These are phyloP conservation scores for Pseudomonodictys pantanalensis DNA, from an alignment of 495 filamentous ascomycete species.

Conservation along the genomic window DNA sequence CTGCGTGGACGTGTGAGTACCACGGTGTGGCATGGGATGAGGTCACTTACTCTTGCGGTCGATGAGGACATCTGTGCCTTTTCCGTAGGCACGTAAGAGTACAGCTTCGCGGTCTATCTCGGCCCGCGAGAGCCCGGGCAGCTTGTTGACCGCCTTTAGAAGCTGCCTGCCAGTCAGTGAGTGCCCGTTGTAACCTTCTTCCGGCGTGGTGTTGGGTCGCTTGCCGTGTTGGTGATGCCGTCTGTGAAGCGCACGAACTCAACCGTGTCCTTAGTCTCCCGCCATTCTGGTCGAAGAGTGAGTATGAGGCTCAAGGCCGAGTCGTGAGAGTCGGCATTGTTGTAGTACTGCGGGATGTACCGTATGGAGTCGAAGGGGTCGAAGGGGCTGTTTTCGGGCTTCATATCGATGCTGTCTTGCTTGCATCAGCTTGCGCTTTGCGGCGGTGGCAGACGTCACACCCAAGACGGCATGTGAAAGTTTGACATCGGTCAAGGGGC, in stretches of 20 bases:
- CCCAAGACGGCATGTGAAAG: too few species aligned
- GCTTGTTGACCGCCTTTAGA: slow-evolving; percentile 80
- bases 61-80: slow-evolving; percentile 91
- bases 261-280: slow-evolving; percentile 67
- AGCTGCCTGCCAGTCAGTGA: slow-evolving; percentile 49
- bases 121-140: slow-evolving; percentile 69
- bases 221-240: slow-evolving; percentile 93
- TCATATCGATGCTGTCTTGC: slow-evolving; percentile 1
- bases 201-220: slow-evolving; percentile 36
- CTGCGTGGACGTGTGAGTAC: slow-evolving; percentile 41
- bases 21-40: not conserved
- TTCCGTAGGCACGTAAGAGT: slow-evolving; percentile 88
- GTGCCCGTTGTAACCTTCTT: not conserved
- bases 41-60: slow-evolving; percentile 80
- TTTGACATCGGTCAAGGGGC: too few species aligned
- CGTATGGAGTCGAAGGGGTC: slow-evolving; percentile 40
- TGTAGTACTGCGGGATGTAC: slow-evolving; percentile 73
- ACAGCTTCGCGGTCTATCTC: slow-evolving; percentile 83
- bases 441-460: not conserved
- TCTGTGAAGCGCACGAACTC: slow-evolving; percentile 91
- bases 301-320: slow-evolving; percentile 78
- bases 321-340: slow-evolving; percentile 66
- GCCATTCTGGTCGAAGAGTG: slow-evolving; percentile 81
- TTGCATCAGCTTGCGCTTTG: not conserved
- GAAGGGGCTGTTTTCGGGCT: slow-evolving; percentile 15